Conservation (phyloP, 345 rosid species). For the Boechera divaricarpa region DNA sequence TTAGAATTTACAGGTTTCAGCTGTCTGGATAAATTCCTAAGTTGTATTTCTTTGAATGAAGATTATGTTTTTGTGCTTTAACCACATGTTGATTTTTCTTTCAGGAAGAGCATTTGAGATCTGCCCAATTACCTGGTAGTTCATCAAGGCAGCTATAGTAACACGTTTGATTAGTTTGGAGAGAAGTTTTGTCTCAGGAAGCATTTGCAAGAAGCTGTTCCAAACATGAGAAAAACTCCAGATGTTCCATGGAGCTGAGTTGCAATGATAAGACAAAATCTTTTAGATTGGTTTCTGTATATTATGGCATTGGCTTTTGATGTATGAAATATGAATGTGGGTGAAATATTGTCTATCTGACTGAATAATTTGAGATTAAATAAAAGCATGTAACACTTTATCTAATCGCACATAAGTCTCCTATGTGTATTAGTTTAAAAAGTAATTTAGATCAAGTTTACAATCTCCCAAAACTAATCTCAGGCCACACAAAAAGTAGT, state of each 20-base stretch:
- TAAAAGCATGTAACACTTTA: no score
- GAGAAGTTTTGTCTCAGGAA: conserved; percentile 14
- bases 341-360: conserved; percentile 1
- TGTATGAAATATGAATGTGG: conserved; percentile 5
- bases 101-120: conserved; percentile 69
- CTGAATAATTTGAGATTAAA: not conserved
- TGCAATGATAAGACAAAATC: conserved; percentile 21
- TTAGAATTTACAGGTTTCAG: conserved; percentile 61
- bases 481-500: no score
- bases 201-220: conserved; percentile 13
- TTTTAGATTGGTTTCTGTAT: conserved; percentile 22
- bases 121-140: conserved; percentile 61
- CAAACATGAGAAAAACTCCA: not conserved
- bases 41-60: not conserved
- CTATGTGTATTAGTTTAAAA: no score
- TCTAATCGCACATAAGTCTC: no score
- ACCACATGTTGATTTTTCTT: not conserved
- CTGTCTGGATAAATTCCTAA: not conserved
- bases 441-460: no score
- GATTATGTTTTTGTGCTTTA: not conserved
- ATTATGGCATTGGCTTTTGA: conserved; percentile 9
- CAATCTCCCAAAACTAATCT: no score
- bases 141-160: conserved; percentile 57
- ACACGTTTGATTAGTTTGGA: not conserved
- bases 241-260: conserved; percentile 21